A percentile compares a stretch with the other conserved stretches of the same genome.
These are phyloP conservation scores for Penicillium taxi DNA, from an alignment of 495 filamentous ascomycete genomes.

Conservation along the genomic window DNA sequence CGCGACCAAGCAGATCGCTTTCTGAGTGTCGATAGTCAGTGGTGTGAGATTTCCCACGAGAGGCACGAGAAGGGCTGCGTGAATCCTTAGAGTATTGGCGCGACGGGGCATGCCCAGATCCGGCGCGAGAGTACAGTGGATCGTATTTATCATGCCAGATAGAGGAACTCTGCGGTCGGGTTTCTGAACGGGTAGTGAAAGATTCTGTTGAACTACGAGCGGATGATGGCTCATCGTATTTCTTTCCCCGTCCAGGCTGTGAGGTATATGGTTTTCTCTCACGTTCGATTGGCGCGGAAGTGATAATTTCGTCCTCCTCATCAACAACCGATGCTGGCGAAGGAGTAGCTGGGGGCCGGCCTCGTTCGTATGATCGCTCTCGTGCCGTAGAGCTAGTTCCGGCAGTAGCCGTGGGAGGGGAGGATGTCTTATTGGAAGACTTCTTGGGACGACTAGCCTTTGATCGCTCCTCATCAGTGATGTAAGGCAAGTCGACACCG, in stretches of 20 bases:
- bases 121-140: slow-evolving; percentile 18
- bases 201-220: slow-evolving; percentile 23
- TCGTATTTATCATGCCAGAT: slow-evolving; percentile 13
- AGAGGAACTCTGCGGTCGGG: slow-evolving; percentile 4
- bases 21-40: slow-evolving; percentile 36
- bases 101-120: slow-evolving; percentile 14
- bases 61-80: slow-evolving; percentile 31
- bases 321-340: slow-evolving; percentile 34
- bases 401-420: slow-evolving; percentile 12
- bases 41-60: slow-evolving; percentile 9
- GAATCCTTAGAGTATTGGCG: slow-evolving; percentile 17
- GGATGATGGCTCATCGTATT: slow-evolving; percentile 33
- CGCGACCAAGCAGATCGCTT: slow-evolving; percentile 27
- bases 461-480: slow-evolving; percentile 32
- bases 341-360: slow-evolving; percentile 41
- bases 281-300: slow-evolving; percentile 48
- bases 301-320: slow-evolving; percentile 34
- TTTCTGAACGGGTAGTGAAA: slow-evolving; percentile 23
- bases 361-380: slow-evolving; percentile 38
- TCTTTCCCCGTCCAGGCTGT: slow-evolving; percentile 48
- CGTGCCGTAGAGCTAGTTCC: slow-evolving; percentile 15
- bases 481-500: slow-evolving; percentile 38
- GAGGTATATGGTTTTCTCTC: slow-evolving; percentile 55
- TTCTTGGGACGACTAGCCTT: slow-evolving; percentile 20
- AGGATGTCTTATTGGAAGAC: background rate